Evolutionary conservation across 2,329 filamentous ascomycete species (phyloP).

Genomic region (Pseudovirgaria hyperparasitica): DNA sequence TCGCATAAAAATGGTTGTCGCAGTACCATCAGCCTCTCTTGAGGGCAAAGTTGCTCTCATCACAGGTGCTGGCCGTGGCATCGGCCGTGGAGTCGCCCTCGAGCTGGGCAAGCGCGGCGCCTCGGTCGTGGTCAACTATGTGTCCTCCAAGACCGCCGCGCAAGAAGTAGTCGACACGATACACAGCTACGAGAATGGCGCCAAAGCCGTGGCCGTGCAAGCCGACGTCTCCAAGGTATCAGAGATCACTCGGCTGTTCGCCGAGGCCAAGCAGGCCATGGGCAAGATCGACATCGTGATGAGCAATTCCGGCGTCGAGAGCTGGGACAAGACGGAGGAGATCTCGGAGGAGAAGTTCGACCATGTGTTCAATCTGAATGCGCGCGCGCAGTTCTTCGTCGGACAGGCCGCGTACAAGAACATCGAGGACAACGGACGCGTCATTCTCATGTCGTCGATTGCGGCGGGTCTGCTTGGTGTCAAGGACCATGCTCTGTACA

Average conservation of each 20-base stretch:
- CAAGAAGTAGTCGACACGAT: conserved; percentile 37
- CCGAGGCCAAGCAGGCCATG: conserved; percentile 28
- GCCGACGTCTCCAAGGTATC: conserved; percentile 41
- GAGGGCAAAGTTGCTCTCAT: conserved; percentile 45
- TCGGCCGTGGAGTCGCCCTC: conserved; percentile 52
- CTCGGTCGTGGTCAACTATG: conserved; percentile 54
- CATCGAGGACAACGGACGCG: conserved; percentile 54
- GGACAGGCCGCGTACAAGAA: conserved; percentile 63
- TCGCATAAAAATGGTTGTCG: conserved; percentile 23
- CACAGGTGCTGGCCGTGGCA: conserved; percentile 52
- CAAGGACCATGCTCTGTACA: conserved; percentile 60
- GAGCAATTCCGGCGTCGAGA: conserved; percentile 47
- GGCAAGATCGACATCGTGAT: conserved; percentile 37
- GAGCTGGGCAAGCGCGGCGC: conserved; percentile 54
- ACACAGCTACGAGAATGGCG: conserved; percentile 32
- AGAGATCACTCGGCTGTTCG: conserved; percentile 46
- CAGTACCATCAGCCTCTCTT: conserved; percentile 35
- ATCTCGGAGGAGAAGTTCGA: conserved; percentile 60
- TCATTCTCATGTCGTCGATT: conserved; percentile 65
- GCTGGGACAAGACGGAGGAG: conserved; percentile 55
- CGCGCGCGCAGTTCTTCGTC: conserved; percentile 63
- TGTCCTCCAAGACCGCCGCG: conserved; percentile 37
- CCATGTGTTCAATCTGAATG: conserved; percentile 57
- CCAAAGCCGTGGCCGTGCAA: conserved; percentile 45
- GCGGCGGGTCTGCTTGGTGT: conserved; percentile 54